Percentiles rank a stretch among this genome's conserved stretches.
These are phyloP conservation scores for Rhizophlyctis rosea DNA, from an alignment of 192 early-diverging fungal genomes.

Conservation along the genomic window DNA sequence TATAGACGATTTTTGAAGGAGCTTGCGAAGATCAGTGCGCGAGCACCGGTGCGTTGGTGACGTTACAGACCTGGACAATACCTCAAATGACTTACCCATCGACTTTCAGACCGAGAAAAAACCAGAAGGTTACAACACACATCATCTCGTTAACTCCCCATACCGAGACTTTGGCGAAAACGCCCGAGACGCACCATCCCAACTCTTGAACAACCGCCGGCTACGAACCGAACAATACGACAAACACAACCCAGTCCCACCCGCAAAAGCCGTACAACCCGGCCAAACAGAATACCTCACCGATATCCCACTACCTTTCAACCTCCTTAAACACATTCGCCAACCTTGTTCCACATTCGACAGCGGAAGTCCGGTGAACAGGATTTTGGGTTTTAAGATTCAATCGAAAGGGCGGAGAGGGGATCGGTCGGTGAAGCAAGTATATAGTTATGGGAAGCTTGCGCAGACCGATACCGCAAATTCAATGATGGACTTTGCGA, in stretches of 20 bases:
- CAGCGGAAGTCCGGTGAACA: slow-evolving; percentile 19
- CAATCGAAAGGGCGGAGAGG: slow-evolving; percentile 42
- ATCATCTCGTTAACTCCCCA: slow-evolving; percentile 17
- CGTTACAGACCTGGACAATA: background rate
- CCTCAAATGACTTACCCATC: background rate
- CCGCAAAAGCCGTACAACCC: background rate
- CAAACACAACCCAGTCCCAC: background rate
- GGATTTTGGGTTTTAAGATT: slow-evolving; percentile 44
- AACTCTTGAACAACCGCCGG: slow-evolving; percentile 21
- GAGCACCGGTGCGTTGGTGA: slow-evolving; percentile 10
- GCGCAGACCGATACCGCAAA: slow-evolving; percentile 25
- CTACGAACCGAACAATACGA: slow-evolving; percentile 13
- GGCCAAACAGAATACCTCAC: background rate
- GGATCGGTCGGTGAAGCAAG: slow-evolving; percentile 26
- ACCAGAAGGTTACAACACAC: slow-evolving; percentile 22
- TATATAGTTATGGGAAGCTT: slow-evolving; percentile 41
- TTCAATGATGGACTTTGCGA: slow-evolving; percentile 43
- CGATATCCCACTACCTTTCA: slow-evolving; percentile 40
- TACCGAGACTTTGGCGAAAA: slow-evolving; percentile 1
- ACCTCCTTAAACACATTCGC: slow-evolving; percentile 31
- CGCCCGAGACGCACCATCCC: background rate
- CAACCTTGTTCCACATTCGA: slow-evolving; percentile 21
- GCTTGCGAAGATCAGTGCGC: slow-evolving; percentile 19
- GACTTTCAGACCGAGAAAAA: slow-evolving; percentile 1
- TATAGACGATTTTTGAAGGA: slow-evolving; percentile 11